These are phyloP conservation scores for Eucalyptus pauciflora DNA, from an alignment of 345 rosid genomes.

Conservation along the genomic window DNA sequence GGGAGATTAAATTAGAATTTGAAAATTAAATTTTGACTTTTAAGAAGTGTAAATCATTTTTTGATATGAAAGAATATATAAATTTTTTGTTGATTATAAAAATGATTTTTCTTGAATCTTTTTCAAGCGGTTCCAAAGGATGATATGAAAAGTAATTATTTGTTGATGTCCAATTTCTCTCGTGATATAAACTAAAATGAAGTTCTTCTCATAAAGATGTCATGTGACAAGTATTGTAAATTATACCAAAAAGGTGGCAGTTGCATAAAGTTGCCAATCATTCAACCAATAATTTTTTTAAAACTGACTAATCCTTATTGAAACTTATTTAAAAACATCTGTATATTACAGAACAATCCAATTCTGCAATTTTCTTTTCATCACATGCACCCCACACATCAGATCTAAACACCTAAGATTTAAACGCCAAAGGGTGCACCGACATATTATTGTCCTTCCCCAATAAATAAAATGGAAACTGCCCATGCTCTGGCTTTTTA, in stretches of 20 bases:
- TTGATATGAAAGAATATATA: not conserved
- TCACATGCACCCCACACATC: not conserved
- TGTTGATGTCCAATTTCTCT: not conserved
- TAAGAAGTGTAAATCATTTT: not conserved
- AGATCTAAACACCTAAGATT: not conserved
- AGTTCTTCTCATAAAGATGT: not conserved
- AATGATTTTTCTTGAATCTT: not conserved
- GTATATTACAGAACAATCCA: not conserved
- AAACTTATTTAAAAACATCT: not conserved
- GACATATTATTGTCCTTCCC: not conserved
- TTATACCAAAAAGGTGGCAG: not conserved
- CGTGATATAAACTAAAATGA: not conserved
- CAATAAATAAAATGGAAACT: not conserved
- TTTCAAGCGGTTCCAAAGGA: not conserved
- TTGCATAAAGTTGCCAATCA: not conserved
- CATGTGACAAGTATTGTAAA: not conserved
- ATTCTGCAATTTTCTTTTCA: not conserved
- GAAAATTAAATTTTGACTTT: not conserved
- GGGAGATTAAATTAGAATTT: not conserved
- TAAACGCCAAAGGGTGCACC: not conserved
- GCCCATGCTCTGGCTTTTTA: not conserved
- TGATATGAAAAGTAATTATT: not conserved
- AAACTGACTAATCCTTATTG: not conserved
- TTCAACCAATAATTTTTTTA: not conserved
- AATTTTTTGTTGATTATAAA: not conserved